phyloP scores from a whole-genome alignment of 2,329 filamentous ascomycete genomes.

The Dactylellina parvicollis region DNA sequence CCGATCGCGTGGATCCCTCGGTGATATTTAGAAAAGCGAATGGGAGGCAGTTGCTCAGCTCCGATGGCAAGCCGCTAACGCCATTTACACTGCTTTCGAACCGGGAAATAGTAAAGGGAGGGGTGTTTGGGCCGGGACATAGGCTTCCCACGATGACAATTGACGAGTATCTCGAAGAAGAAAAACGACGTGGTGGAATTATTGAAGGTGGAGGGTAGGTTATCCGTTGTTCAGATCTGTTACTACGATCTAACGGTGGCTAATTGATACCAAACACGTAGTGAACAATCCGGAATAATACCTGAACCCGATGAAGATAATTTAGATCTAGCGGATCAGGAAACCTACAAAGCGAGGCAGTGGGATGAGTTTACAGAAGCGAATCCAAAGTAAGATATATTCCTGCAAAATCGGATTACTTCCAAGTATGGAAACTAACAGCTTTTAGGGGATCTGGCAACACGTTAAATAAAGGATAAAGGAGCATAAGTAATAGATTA shows the following conservation, averaged over 20 bases:
- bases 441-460: constrained; percentile 74
- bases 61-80: constrained; percentile 82
- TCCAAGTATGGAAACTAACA: constrained; percentile 17
- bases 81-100: constrained; percentile 87
- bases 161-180: constrained; percentile 96
- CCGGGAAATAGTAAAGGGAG: constrained; percentile 77
- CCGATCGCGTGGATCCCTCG: constrained; percentile 77
- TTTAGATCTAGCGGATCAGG: constrained; percentile 83
- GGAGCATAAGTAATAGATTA: constrained; percentile 8
- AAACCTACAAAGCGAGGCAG: constrained; percentile 89
- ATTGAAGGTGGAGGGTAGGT: constrained; percentile 88
- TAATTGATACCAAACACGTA: constrained; percentile 19
- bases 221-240: constrained; percentile 61
- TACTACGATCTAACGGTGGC: background rate
- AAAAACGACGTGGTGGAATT: constrained; percentile 82
- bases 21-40: constrained; percentile 63
- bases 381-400: constrained; percentile 72
- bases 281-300: constrained; percentile 64
- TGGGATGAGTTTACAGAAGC: constrained; percentile 96
- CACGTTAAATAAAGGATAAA: constrained; percentile 77
- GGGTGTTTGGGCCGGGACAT: constrained; percentile 89
- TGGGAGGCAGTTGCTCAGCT: constrained; percentile 77
- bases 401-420: background rate
- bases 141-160: constrained; percentile 97
- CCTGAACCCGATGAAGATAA: constrained; percentile 89